A percentile compares a stretch with the other conserved stretches of the same genome.
These are phyloP conservation scores for Pythium aphanidermatum DNA, from an alignment of 352 stramenopile species.

Conservation along the genomic window DNA sequence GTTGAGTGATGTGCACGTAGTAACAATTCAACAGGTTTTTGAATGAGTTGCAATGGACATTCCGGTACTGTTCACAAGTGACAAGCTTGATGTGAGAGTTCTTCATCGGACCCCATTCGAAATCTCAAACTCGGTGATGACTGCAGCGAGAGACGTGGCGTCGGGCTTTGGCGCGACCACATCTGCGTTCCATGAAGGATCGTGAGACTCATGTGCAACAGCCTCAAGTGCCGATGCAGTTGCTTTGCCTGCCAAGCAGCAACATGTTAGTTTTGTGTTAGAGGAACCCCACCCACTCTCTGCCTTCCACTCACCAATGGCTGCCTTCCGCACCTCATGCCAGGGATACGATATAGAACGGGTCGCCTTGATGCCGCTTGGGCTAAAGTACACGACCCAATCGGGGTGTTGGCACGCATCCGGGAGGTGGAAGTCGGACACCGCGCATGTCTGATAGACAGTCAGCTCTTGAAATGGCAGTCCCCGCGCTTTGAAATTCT, in stretches of 20 bases:
- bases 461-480: slow-evolving; percentile 52
- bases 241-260: slow-evolving; percentile 49
- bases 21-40: no score
- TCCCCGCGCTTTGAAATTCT: slow-evolving; percentile 45
- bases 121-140: slow-evolving; percentile 42
- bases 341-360: slow-evolving; percentile 37
- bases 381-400: slow-evolving; percentile 82
- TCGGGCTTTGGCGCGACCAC: slow-evolving; percentile 52
- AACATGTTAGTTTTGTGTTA: no score
- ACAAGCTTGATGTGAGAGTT: no score
- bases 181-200: slow-evolving; percentile 40
- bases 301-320: slow-evolving; percentile 44
- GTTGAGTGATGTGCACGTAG: no score
- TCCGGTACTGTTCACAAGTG: neutral
- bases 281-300: neutral
- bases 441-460: slow-evolving; percentile 54
- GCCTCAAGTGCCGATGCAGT: slow-evolving; percentile 47
- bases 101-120: no score
- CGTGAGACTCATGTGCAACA: slow-evolving; percentile 29
- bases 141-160: slow-evolving; percentile 39
- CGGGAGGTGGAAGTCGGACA: slow-evolving; percentile 42
- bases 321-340: slow-evolving; percentile 60
- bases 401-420: slow-evolving; percentile 27
- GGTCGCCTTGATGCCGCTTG: slow-evolving; percentile 61
- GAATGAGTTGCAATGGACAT: no score